Evolutionary conservation across 2,329 filamentous ascomycete species (phyloP).

Genomic region (Fusarium nelsonii): DNA sequence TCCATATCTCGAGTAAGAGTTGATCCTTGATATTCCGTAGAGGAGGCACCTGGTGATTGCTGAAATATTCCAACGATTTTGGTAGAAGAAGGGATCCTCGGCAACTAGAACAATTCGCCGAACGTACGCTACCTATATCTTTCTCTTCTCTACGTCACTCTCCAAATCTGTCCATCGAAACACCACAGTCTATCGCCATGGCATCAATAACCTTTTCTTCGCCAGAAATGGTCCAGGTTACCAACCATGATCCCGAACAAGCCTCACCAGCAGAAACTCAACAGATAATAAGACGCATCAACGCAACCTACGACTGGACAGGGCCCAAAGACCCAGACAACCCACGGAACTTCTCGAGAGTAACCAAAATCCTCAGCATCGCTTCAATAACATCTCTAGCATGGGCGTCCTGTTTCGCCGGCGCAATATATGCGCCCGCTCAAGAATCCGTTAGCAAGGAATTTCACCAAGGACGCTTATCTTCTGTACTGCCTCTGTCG

Average conservation of each 20-base stretch:
- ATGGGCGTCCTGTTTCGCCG: conserved; percentile 13
- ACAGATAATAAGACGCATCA: conserved; percentile 30
- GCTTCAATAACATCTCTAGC: conserved; percentile 20
- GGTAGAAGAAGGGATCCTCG: not conserved
- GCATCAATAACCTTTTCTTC: not conserved
- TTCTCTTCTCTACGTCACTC: not conserved
- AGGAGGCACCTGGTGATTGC: too few species aligned
- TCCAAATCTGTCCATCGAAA: not conserved
- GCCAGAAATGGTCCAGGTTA: conserved; percentile 3
- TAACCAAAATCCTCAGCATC: conserved; percentile 14
- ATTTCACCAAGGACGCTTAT: not conserved
- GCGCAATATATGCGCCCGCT: conserved; percentile 27
- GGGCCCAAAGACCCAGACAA: conserved; percentile 22
- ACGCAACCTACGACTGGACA: conserved; percentile 36
- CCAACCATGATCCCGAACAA: not conserved
- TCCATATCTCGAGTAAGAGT: not conserved
- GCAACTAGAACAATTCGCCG: conserved; percentile 3
- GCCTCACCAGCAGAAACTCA: not conserved
- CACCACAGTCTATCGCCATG: not conserved
- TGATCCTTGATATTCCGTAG: too few species aligned
- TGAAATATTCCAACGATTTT: not conserved
- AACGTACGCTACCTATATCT: not conserved
- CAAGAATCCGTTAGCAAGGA: conserved; percentile 14
- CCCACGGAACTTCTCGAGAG: conserved; percentile 25
- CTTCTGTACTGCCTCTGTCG: conserved; percentile 10